Conservation (phyloP, 75 land plant genomes). For the Pinus albicaulis region DNA sequence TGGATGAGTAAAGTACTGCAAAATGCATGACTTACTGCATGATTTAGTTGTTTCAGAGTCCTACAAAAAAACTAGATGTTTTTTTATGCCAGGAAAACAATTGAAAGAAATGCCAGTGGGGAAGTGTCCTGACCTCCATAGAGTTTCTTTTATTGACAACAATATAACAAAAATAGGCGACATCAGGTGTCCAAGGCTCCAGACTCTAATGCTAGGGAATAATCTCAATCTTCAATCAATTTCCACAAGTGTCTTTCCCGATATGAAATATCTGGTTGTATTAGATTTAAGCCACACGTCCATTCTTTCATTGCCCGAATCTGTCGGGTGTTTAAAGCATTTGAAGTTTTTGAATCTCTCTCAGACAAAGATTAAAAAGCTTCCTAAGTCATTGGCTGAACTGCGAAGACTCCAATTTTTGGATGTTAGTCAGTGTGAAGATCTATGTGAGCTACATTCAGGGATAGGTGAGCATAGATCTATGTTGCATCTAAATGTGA, state of each 20-base stretch:
- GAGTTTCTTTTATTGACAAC: too few species aligned
- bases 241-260: too few species aligned
- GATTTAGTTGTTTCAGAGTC: background rate
- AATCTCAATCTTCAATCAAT: background rate
- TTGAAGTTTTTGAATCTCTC: background rate
- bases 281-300: background rate
- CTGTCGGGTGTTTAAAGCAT: background rate
- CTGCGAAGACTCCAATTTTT: background rate
- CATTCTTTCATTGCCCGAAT: background rate
- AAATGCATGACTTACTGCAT: background rate
- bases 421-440: background rate
- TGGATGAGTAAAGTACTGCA: too few species aligned
- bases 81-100: too few species aligned
- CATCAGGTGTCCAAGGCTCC: background rate
- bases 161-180: too few species aligned
- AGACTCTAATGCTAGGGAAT: background rate
- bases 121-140: too few species aligned
- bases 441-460: background rate
- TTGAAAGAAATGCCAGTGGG: too few species aligned
- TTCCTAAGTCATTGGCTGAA: background rate
- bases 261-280: background rate
- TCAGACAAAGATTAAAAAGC: background rate
- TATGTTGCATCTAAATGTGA: background rate
- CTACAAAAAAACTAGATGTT: too few species aligned
- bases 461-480: background rate